Conservation (phyloP, 495 filamentous ascomycete genomes). For the Entonaema liquescens region DNA sequence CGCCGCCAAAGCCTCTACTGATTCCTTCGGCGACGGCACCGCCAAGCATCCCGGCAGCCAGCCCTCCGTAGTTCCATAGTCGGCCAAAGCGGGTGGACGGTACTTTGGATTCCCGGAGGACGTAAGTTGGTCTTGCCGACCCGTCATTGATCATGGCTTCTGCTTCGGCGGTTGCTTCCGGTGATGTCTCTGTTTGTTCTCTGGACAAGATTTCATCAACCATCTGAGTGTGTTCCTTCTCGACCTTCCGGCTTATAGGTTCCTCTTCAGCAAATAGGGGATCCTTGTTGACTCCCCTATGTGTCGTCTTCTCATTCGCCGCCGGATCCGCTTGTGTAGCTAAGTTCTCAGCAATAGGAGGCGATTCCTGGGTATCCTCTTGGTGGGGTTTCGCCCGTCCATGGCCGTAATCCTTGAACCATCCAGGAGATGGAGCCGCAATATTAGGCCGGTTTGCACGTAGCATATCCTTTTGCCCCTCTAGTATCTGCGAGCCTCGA, state of each 20-base stretch:
- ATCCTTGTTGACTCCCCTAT: slow-evolving; percentile 30
- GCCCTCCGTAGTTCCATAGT: slow-evolving; percentile 92
- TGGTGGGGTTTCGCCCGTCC: slow-evolving; percentile 26
- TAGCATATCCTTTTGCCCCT: slow-evolving; percentile 31
- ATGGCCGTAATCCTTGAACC: slow-evolving; percentile 47
- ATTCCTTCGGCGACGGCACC: slow-evolving; percentile 88
- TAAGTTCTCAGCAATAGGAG: slow-evolving; percentile 32
- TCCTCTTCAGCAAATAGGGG: slow-evolving; percentile 25
- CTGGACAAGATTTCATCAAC: slow-evolving; percentile 31
- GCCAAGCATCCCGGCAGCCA: slow-evolving; percentile 94
- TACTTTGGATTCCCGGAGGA: slow-evolving; percentile 88
- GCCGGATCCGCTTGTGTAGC: slow-evolving; percentile 17
- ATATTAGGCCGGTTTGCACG: slow-evolving; percentile 21
- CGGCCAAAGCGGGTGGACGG: slow-evolving; percentile 87
- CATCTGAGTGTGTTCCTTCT: slow-evolving; percentile 31
- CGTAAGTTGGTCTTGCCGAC: slow-evolving; percentile 56
- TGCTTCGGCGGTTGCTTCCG: slow-evolving; percentile 12
- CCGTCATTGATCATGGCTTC: slow-evolving; percentile 22
- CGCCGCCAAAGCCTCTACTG: slow-evolving; percentile 69
- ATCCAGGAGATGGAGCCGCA: slow-evolving; percentile 35
- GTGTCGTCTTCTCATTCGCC: slow-evolving; percentile 34
- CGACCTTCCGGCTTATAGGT: slow-evolving; percentile 15
- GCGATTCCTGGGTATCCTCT: slow-evolving; percentile 12
- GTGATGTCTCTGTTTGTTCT: slow-evolving; percentile 22
- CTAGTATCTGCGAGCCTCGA: slow-evolving; percentile 47